Evolutionary conservation across 768 basidiomycete genomes (phyloP), one percentile per base, ranked within the genome.

Genomic region (Russula abietina): DNA sequence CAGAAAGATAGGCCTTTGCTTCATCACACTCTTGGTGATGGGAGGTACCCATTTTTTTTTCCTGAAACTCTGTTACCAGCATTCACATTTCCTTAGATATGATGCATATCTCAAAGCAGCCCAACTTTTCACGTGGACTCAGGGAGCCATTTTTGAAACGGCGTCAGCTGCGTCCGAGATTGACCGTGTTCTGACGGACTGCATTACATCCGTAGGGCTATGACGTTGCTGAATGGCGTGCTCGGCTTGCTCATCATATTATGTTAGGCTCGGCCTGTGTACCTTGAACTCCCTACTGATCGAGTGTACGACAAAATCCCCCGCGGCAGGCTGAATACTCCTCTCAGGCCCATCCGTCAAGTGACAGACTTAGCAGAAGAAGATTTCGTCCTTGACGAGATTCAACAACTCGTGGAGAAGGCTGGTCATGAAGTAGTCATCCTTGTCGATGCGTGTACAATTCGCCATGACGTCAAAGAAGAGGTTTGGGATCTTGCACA

Each of bases 11-110:
- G 82, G 55, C 87, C 90, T 4, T 76, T 93, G 72, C 79, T 96
- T 32, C 93, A 95, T 69, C 93, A 95, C 69, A 94, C 92, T 0
- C 81, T 95, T 12, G 93, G 92, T 46, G 88, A 93, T 68, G 91
- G 88, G 64, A 80, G 85, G 86, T 84, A 67, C 33, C 68, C 59
- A 17, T 48, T n/a, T 24, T 36, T 36, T 50, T 39, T 45, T 22
- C 45, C 8, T 0, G 7, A 17, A 46, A 11, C 36, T 57, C 46
- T 19, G 8, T 56, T 24, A 39, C 46, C 30, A 45, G 51, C 9
- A 28, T 24, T 52, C 8, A 59, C 38, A 14, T 22, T 19, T 17
- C 41, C 4, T 48, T 60, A 88, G 88, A 69, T 97, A 83, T 70
- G 86, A 89, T 64, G 92, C 89, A 24, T 98, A 93, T 72, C 74